A percentile compares a stretch with the other conserved stretches of the same genome.
These are phyloP conservation scores for Fusarium odoratissimum DNA, from an alignment of 2,329 filamentous ascomycete species.

Conservation along the genomic window DNA sequence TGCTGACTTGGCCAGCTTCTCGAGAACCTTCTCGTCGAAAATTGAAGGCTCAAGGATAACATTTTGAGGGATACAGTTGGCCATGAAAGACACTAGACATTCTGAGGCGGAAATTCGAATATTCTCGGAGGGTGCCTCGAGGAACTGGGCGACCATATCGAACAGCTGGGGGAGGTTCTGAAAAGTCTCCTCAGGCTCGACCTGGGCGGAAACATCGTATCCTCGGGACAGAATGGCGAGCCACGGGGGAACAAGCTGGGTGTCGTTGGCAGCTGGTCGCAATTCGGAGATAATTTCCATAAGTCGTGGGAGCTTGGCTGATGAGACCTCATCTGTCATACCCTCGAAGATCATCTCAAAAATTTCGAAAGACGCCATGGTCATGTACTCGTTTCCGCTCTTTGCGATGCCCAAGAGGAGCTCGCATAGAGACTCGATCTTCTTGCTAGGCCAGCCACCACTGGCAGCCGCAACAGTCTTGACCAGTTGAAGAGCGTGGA, in stretches of 20 bases:
- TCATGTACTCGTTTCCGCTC: slow-evolving; percentile 94
- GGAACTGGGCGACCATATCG: slow-evolving; percentile 79
- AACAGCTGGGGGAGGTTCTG: slow-evolving; percentile 89
- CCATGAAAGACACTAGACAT: slow-evolving; percentile 91
- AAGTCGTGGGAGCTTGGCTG: slow-evolving; percentile 87
- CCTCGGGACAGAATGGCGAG: slow-evolving; percentile 94
- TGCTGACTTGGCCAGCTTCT: slow-evolving; percentile 80
- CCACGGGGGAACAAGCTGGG: slow-evolving; percentile 94
- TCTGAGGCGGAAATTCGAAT: slow-evolving; percentile 95
- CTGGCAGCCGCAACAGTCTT: slow-evolving; percentile 89
- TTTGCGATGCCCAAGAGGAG: slow-evolving; percentile 87
- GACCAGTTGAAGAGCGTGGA: slow-evolving; percentile 91
- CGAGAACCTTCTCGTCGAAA: slow-evolving; percentile 89
- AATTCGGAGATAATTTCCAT: slow-evolving; percentile 93
- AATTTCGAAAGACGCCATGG: slow-evolving; percentile 95
- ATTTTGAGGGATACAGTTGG: slow-evolving; percentile 85
- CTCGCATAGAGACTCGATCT: slow-evolving; percentile 93
- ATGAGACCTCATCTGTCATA: slow-evolving; percentile 88
- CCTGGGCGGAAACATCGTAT: slow-evolving; percentile 91
- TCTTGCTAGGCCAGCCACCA: slow-evolving; percentile 95
- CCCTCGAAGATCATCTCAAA: slow-evolving; percentile 97
- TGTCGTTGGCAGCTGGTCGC: slow-evolving; percentile 91
- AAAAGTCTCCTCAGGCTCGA: slow-evolving; percentile 91
- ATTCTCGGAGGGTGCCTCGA: slow-evolving; percentile 89
- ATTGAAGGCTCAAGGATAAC: slow-evolving; percentile 90